A percentile compares a stretch with the other conserved stretches of the same genome.
These are phyloP conservation scores for Candida krabiensis DNA, from an alignment of 805 yeast species.

Conservation along the genomic window DNA sequence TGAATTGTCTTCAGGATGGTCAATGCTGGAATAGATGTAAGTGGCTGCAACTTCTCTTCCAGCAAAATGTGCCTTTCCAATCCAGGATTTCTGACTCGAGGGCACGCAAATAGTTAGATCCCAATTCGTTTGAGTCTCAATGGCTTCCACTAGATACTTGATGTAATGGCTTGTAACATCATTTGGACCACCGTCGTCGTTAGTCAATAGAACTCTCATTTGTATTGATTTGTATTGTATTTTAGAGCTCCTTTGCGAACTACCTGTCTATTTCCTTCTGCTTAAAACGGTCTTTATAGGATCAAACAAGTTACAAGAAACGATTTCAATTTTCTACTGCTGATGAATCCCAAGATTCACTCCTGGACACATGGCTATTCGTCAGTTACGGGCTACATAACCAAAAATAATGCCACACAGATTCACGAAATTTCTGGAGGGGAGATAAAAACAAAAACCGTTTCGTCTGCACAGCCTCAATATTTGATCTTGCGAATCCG, in stretches of 20 bases:
- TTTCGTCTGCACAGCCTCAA: neutral
- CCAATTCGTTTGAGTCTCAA: conserved; percentile 73
- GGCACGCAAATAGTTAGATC: conserved; percentile 83
- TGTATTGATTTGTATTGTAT: conserved; percentile 5
- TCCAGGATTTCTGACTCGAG: conserved; percentile 88
- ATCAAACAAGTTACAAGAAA: too few species aligned
- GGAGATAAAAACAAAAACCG: neutral
- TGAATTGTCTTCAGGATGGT: conserved; percentile 45
- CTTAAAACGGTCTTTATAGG: too few species aligned
- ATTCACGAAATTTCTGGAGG: too few species aligned
- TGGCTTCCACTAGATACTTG: conserved; percentile 73
- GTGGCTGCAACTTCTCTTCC: conserved; percentile 62
- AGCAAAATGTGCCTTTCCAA: conserved; percentile 95
- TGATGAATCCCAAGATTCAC: too few species aligned
- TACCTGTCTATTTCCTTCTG: too few species aligned
- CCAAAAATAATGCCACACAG: too few species aligned
- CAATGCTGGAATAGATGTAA: conserved; percentile 60
- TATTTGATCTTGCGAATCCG: too few species aligned
- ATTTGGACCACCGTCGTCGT: conserved; percentile 95
- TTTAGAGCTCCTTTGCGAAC: too few species aligned
- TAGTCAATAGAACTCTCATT: conserved; percentile 54
- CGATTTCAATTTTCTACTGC: too few species aligned
- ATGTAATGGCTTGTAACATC: conserved; percentile 81
- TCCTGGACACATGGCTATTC: too few species aligned
- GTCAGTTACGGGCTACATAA: too few species aligned